Conservation (phyloP, 768 basidiomycete genomes). For the Pleurotus sapidus region DNA sequence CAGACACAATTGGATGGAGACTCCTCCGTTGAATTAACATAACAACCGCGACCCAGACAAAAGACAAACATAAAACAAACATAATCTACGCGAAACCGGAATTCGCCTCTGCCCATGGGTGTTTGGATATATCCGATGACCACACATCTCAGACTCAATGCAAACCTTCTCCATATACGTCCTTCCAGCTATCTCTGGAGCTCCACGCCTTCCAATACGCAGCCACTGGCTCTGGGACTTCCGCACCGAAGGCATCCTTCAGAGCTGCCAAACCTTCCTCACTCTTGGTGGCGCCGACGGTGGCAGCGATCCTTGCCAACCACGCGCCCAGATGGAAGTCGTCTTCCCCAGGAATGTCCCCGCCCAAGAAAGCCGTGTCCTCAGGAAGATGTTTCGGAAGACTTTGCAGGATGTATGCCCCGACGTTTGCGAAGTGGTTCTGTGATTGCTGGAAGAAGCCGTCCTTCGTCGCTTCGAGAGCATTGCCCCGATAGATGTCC, state of each 20-base stretch:
- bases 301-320: constrained; percentile 43
- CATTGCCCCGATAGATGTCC: constrained; percentile 37
- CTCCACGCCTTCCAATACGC: constrained; percentile 44
- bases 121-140: neutral
- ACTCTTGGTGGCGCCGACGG: constrained; percentile 31
- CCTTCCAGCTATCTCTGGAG: constrained; percentile 42
- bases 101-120: no score
- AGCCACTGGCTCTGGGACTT: constrained; percentile 34
- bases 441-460: constrained; percentile 36
- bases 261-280: constrained; percentile 34
- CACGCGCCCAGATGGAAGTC: constrained; percentile 55
- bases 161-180: constrained; percentile 39
- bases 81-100: no score
- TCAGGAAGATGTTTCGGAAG: constrained; percentile 39
- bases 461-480: constrained; percentile 28
- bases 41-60: neutral
- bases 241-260: constrained; percentile 34
- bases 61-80: no score
- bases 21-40: constrained; percentile 16
- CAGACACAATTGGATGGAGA: constrained; percentile 36
- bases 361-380: constrained; percentile 43
- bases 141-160: constrained; percentile 26
- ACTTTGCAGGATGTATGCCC: constrained; percentile 32
- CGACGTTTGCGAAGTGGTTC: constrained; percentile 34
- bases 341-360: constrained; percentile 44